Base-by-base conservation (phyloP, 2,329 filamentous ascomycete genomes). In the Diaporthe australafricana region DNA sequence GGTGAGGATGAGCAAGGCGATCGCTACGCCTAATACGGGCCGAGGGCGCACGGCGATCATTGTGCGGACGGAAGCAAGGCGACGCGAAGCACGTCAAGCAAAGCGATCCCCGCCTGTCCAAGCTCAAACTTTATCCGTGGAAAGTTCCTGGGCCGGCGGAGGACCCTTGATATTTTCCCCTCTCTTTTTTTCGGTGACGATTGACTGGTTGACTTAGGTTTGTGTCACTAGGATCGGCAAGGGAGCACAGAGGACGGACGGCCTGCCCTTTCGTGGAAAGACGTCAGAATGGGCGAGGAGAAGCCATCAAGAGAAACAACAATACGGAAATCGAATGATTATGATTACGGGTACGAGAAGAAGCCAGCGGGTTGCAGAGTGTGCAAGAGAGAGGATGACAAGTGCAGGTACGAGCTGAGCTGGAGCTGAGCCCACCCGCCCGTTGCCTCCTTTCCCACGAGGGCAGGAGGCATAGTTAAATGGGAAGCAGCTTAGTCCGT, bases 1-100 rank as follows among this genome's bases (percentile, higher is more conserved):
- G 8, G 40, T 20, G 11, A 69, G 7, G 20, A 73, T 8, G 7
- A 69, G 20, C 11, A 67, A 2, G 52, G 70, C 57, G n/a, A 69
- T 62, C 16, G 35, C 22, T 7, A 69, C n/a, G 25, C 25, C 32
- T 38, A 66, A 32, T 12, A 69, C 47, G 9, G 67, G 70, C 42
- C 72, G 60, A 1, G 72, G 65, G 32, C 72, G 72, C 32, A 71
- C 48, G 50, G 70, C 55, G 50, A 71, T 71, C 69, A 72, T 71
- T n/a, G 32, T 60, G 70, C 45, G 12, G 53, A 17, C 20, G 47
- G 42, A 45, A 60, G 55, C 68, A 56, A 32, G 35, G 57, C 66
- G 22, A 40, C 5, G 63, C 57, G 40, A 60, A 47, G 25, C 25
- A 16, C 25, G 57, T 47, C 38, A 62, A 62, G 57, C 57, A 30